Evolutionary conservation across 371 early-diverging fungal species (phyloP).

Genomic region (Mucor irregularis): DNA sequence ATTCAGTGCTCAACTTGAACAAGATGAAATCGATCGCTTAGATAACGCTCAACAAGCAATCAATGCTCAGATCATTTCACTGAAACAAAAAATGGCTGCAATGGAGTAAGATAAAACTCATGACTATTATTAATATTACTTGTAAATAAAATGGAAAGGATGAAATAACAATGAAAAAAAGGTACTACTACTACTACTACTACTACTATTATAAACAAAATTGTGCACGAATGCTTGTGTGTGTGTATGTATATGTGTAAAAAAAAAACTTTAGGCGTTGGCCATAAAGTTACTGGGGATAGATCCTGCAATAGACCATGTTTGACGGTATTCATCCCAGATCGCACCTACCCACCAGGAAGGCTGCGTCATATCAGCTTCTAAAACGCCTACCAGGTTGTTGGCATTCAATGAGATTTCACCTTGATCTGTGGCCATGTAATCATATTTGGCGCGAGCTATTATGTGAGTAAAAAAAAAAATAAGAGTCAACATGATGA

Average conservation of each 20-base stretch:
- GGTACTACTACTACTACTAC: no score
- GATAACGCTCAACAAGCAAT: conserved; percentile 64
- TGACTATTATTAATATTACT: background rate
- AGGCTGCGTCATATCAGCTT: conserved; percentile 12
- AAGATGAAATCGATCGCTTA: conserved; percentile 65
- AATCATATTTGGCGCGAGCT: conserved; percentile 44
- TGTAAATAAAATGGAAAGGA: no score
- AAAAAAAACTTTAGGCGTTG: background rate
- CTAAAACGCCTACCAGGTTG: conserved; percentile 17
- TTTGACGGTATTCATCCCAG: conserved; percentile 16
- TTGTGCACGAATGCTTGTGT: no score
- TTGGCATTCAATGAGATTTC: conserved; percentile 33
- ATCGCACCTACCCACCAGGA: conserved; percentile 26
- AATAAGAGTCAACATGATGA: background rate
- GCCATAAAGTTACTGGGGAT: conserved; percentile 24
- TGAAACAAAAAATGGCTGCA: conserved; percentile 50
- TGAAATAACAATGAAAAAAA: no score
- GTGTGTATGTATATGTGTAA: background rate
- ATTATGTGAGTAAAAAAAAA: conserved; percentile 4
- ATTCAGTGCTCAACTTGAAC: conserved; percentile 63
- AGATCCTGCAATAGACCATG: conserved; percentile 20
- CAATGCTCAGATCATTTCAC: conserved; percentile 56
- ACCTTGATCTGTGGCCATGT: conserved; percentile 25
- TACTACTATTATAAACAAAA: no score
- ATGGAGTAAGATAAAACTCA: conserved; percentile 17